Evolutionary conservation across 2,329 filamentous ascomycete genomes (phyloP).

Genomic region (Penicillium sp.): DNA sequence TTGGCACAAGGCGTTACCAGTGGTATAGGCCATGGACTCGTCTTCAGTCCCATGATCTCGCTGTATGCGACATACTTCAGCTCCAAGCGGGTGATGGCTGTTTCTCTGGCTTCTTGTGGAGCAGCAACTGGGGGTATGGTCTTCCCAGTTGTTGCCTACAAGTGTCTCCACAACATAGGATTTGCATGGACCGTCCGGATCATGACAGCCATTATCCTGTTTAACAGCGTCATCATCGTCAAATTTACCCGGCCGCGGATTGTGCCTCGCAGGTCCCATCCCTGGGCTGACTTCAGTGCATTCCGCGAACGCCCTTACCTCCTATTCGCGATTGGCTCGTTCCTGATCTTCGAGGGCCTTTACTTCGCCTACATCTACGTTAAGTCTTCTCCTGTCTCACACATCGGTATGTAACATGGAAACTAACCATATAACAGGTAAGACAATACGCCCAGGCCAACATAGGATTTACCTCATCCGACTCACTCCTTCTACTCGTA

Average conservation of each 20-base stretch:
- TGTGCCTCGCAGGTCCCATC: slow-evolving; percentile 46
- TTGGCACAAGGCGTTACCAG: slow-evolving; percentile 45
- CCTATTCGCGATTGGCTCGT: slow-evolving; percentile 10
- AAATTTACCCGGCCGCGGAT: slow-evolving; percentile 44
- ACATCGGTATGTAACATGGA: neutral
- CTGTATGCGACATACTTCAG: slow-evolving; percentile 43
- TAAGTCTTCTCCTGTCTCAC: neutral
- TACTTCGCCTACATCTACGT: slow-evolving; percentile 14
- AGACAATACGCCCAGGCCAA: slow-evolving; percentile 7
- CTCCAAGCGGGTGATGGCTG: slow-evolving; percentile 36
- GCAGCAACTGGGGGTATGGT: slow-evolving; percentile 43
- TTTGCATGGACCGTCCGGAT: slow-evolving; percentile 48
- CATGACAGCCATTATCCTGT: slow-evolving; percentile 48
- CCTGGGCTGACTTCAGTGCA: slow-evolving; percentile 55
- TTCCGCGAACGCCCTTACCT: slow-evolving; percentile 26
- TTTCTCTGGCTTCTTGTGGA: slow-evolving; percentile 38
- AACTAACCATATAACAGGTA: neutral
- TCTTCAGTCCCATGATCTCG: slow-evolving; percentile 41
- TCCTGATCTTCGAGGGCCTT: slow-evolving; percentile 11
- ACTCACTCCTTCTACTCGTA: slow-evolving; percentile 6
- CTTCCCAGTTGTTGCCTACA: slow-evolving; percentile 44
- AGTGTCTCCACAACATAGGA: slow-evolving; percentile 41
- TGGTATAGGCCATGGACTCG: slow-evolving; percentile 42
- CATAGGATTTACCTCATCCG: neutral
- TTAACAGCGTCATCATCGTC: slow-evolving; percentile 29